These are phyloP conservation scores for Aspergillus fumigatus DNA, from an alignment of 2,329 filamentous ascomycete species.

Conservation along the genomic window DNA sequence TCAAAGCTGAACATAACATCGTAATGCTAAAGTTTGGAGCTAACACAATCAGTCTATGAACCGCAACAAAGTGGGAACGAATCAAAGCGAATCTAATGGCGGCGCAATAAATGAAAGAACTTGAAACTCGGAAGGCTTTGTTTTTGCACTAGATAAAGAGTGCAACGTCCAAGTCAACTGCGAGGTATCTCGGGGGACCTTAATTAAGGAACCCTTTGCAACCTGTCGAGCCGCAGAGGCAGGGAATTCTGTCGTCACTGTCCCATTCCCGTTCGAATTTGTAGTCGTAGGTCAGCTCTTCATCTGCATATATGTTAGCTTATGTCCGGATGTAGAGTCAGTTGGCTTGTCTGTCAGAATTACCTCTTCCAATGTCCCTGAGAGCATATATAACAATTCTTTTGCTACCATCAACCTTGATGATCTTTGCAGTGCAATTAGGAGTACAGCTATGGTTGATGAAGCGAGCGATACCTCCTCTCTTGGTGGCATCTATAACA, in stretches of 20 bases:
- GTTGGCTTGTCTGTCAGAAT: constrained; percentile 39
- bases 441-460: constrained; percentile 98
- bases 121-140: neutral
- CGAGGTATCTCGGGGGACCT: constrained; percentile 19
- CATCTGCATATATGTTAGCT: constrained; percentile 56
- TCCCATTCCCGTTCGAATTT: constrained; percentile 98
- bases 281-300: constrained; percentile 99
- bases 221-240: constrained; percentile 88
- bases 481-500: constrained; percentile 96
- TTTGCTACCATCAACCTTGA: constrained; percentile 96
- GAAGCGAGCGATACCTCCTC: constrained; percentile 94
- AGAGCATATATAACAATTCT: constrained; percentile 98
- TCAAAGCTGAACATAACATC: constrained; percentile 11
- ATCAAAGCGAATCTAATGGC: neutral
- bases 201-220: constrained; percentile 99
- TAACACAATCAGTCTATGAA: neutral
- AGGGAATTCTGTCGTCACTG: constrained; percentile 91
- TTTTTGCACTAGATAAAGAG: neutral
- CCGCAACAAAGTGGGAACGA: neutral
- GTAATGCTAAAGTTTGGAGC: constrained; percentile 4
- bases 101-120: constrained; percentile 1
- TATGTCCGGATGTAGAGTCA: neutral
- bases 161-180: neutral
- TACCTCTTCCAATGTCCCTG: constrained; percentile 91
- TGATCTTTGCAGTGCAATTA: constrained; percentile 98